Evolutionary conservation across 2,329 filamentous ascomycete genomes (phyloP), one percentile per base, ranked within the genome.

Genomic region (Diaporthe ampelina): DNA sequence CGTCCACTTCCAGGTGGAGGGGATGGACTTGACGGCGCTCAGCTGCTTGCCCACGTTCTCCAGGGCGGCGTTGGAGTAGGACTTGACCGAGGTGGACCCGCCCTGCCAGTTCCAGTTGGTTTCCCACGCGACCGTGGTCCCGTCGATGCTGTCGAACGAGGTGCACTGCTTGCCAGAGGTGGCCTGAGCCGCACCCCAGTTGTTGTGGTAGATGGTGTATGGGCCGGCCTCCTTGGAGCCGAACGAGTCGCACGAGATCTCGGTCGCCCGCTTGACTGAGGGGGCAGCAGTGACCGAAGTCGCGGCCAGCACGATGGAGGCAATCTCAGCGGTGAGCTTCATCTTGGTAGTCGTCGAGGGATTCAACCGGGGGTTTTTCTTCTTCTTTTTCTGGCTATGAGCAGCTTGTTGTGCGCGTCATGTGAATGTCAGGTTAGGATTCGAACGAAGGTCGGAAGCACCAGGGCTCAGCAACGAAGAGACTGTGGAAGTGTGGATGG

Each of bases 171-270:
- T 81, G 73, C 85, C 85, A 0, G 81, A 80, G 35, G 82, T 84
- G 32, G 82, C 80, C 4, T 75, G 73, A 19, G 75, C 78, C 58
- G 81, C 69, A 35, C 86, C 86, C 88, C 88, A 89, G 76, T 88
- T 86, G 81, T 89, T 85, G 79, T 89, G 87, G 81, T 88, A 89
- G 72, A 89, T 77, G 59, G 83, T 88, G 79, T 86, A 89, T 54
- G 80, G 81, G 45, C 83, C 84, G 0, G 63, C 52, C 82, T 79
- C 77, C 19, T 81, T 72, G 7, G 82, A 81, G 52, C 79, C 85
- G 76, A 80, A 87, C 75, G 84, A 80, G 21, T 81, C 85, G 74
- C 86, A 88, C 77, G 59, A 65, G 43, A 78, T 78, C 67, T 78
- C 77, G 4, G 78, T 79, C 59, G 81, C 81, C 37, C 84, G 81